Evolutionary conservation across 2,329 filamentous ascomycete species (phyloP).

Genomic region (Verticillium isaacii): DNA sequence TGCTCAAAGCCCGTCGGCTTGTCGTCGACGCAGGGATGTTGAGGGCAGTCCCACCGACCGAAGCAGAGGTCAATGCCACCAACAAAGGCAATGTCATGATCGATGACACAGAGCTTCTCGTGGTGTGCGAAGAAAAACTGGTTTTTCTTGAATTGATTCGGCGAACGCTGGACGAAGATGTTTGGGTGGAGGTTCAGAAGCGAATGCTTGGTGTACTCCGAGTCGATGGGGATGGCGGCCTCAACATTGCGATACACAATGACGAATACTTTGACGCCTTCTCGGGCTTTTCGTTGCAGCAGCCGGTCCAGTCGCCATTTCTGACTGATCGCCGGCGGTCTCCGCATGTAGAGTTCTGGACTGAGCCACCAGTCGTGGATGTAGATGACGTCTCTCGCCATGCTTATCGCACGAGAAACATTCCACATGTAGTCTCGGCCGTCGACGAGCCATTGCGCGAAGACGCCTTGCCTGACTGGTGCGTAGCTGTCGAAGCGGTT

Average conservation of each 20-base stretch:
- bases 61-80: conserved; percentile 96
- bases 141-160: conserved; percentile 97
- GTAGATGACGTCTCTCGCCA: conserved; percentile 96
- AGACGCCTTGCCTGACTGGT: conserved; percentile 78
- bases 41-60: conserved; percentile 93
- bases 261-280: conserved; percentile 96
- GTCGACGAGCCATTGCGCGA: conserved; percentile 95
- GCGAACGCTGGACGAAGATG: conserved; percentile 91
- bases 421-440: conserved; percentile 99
- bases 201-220: conserved; percentile 96
- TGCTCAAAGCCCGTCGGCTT: conserved; percentile 92
- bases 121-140: conserved; percentile 99
- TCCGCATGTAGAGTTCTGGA: conserved; percentile 90
- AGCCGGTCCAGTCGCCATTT: conserved; percentile 95
- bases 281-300: conserved; percentile 85
- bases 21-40: conserved; percentile 86
- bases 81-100: conserved; percentile 92
- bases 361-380: conserved; percentile 99
- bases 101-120: conserved; percentile 95
- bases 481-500: conserved; percentile 94
- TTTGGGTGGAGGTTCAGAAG: conserved; percentile 93
- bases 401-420: conserved; percentile 91
- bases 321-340: conserved; percentile 91
- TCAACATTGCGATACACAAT: conserved; percentile 98
- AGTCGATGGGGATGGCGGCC: conserved; percentile 94